phyloP scores from a whole-genome alignment of 75 land plant species.

The Gnetum montanum region DNA sequence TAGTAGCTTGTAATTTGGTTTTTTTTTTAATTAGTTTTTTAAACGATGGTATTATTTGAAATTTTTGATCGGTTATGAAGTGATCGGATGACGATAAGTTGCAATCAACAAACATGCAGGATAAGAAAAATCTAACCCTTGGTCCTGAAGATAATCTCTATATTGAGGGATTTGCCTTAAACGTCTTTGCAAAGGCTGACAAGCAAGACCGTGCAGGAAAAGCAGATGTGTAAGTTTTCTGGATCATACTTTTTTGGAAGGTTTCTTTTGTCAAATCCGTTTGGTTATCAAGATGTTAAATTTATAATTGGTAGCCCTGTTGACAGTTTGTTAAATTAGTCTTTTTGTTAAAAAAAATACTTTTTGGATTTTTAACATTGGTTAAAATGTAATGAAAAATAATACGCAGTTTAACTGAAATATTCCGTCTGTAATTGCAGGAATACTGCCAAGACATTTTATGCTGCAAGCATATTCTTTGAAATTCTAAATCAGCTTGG shows the following conservation, averaged over 20 bases:
- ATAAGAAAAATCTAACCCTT: conserved; percentile 72
- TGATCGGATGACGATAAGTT: no score
- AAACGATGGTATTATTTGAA: no score
- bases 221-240: conserved; percentile 72
- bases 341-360: no score
- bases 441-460: conserved; percentile 93
- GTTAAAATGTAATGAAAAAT: no score
- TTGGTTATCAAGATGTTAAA: not conserved
- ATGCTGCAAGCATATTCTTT: conserved; percentile 96
- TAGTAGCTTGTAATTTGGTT: not conserved
- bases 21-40: no score
- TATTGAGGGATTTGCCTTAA: conserved; percentile 89
- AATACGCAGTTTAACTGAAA: no score
- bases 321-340: not conserved
- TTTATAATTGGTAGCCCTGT: not conserved
- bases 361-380: not conserved
- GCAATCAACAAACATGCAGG: no score
- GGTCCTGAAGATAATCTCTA: conserved; percentile 80
- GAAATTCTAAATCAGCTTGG: conserved; percentile 94
- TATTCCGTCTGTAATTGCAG: conserved; percentile 29
- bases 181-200: conserved; percentile 92
- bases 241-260: not conserved
- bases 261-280: not conserved
- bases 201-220: conserved; percentile 96
- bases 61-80: no score